Conservation (phyloP, 768 basidiomycete species). For the Suillus hirtellus region DNA sequence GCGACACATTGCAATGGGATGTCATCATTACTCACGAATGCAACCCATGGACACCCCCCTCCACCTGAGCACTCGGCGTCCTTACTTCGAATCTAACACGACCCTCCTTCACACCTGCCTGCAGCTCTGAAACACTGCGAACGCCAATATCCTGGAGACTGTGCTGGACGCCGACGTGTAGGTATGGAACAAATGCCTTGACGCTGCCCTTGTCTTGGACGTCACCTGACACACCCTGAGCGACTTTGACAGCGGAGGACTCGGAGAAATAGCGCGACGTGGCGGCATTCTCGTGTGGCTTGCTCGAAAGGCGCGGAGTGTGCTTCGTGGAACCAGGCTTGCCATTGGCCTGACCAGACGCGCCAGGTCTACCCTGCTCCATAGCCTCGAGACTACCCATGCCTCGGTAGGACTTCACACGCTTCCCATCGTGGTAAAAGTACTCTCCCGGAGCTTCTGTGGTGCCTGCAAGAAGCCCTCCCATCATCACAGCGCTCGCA, state of each 20-base stretch:
- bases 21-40: constrained; percentile 71
- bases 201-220: constrained; percentile 98
- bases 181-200: constrained; percentile 87
- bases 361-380: constrained; percentile 66
- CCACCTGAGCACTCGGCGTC: constrained; percentile 93
- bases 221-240: constrained; percentile 94
- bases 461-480: constrained; percentile 91
- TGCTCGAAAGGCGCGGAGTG: constrained; percentile 46
- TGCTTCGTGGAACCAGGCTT: constrained; percentile 43
- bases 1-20: not conserved
- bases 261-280: constrained; percentile 70
- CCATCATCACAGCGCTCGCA: constrained; percentile 99
- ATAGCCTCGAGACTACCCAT: constrained; percentile 97
- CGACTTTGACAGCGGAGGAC: constrained; percentile 87
- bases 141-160: constrained; percentile 94
- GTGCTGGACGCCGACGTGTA: constrained; percentile 83
- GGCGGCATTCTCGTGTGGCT: constrained; percentile 83
- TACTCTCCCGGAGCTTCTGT: constrained; percentile 98
- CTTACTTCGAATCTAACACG: constrained; percentile 86
- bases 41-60: constrained; percentile 93
- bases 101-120: constrained; percentile 63
- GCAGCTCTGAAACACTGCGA: constrained; percentile 62
- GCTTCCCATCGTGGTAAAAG: constrained; percentile 98
- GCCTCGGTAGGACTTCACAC: constrained; percentile 97
- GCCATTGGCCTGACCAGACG: constrained; percentile 23